These are phyloP conservation scores for Fraxinus americana DNA, from an alignment of 257 asterid genomes.

Conservation along the genomic window DNA sequence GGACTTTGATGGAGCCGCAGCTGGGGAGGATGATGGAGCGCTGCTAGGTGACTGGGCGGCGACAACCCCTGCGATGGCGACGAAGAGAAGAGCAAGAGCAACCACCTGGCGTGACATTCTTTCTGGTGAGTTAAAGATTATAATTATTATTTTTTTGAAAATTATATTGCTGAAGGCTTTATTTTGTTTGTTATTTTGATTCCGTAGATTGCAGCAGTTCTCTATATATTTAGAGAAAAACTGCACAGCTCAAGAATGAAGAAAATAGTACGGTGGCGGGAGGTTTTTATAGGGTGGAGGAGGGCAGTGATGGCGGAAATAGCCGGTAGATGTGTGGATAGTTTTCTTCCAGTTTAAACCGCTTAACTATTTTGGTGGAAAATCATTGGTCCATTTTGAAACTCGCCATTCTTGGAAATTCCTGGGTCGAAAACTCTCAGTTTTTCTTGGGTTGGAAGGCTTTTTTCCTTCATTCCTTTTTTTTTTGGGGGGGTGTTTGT, in stretches of 20 bases:
- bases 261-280: slow-evolving; percentile 19
- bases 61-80: slow-evolving; percentile 48
- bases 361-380: background rate
- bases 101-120: slow-evolving; percentile 64
- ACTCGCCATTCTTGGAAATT: background rate
- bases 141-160: background rate
- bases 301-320: slow-evolving; percentile 27
- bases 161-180: background rate
- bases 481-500: no score
- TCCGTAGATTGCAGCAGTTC: slow-evolving; percentile 45
- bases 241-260: slow-evolving; percentile 50
- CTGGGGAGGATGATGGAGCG: slow-evolving; percentile 44
- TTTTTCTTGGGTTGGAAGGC: no score
- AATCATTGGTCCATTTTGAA: background rate
- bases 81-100: slow-evolving; percentile 47
- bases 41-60: slow-evolving; percentile 52
- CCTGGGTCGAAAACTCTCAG: no score
- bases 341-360: background rate
- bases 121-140: background rate
- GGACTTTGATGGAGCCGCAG: slow-evolving; percentile 17
- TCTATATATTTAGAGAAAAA: slow-evolving; percentile 39
- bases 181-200: background rate
- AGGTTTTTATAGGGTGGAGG: slow-evolving; percentile 36
- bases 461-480: no score
- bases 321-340: background rate